These are phyloP conservation scores for Cylindrotheca fusiformis DNA, from an alignment of 108 stramenopile species.

Conservation along the genomic window DNA sequence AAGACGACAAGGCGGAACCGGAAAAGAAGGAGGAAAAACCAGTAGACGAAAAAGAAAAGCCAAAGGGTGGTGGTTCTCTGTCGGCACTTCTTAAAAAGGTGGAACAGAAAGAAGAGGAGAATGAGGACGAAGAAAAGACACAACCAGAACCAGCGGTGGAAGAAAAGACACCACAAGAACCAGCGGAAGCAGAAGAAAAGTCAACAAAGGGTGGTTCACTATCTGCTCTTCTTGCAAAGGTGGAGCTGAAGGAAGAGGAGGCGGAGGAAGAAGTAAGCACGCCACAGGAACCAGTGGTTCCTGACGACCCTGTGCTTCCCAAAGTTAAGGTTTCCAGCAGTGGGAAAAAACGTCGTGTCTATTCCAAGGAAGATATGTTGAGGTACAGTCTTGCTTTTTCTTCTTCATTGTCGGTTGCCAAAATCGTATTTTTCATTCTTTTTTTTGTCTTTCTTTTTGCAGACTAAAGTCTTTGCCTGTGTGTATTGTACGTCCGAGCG, in stretches of 20 bases:
- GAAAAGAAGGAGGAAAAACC: conserved; percentile 7
- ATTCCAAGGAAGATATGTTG: conserved; percentile 39
- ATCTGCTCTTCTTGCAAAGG: too few relatives aligned
- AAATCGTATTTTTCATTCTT: not conserved
- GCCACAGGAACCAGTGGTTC: not conserved
- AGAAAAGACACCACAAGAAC: conserved; percentile 9
- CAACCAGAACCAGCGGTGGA: conserved; percentile 7
- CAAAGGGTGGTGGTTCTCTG: conserved; percentile 15
- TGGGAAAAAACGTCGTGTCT: conserved; percentile 27
- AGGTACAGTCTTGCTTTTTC: conserved; percentile 19
- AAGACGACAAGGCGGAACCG: not conserved
- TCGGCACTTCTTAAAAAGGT: conserved; percentile 15
- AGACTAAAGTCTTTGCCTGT: conserved; percentile 31
- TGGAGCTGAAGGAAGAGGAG: not conserved
- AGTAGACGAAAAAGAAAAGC: not conserved
- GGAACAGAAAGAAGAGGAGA: conserved; percentile 24
- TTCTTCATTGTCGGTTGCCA: not conserved
- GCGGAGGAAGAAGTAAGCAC: not conserved
- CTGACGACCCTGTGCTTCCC: too few relatives aligned
- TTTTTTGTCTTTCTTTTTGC: conserved; percentile 8
- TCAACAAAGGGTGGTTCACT: too few relatives aligned
- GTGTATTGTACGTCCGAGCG: conserved; percentile 38
- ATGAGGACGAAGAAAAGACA: conserved; percentile 16
- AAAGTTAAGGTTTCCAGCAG: conserved; percentile 2
- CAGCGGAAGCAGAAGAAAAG: conserved; percentile 9